Conservation (phyloP, 345 rosid species). For the Salix koriyanagi region DNA sequence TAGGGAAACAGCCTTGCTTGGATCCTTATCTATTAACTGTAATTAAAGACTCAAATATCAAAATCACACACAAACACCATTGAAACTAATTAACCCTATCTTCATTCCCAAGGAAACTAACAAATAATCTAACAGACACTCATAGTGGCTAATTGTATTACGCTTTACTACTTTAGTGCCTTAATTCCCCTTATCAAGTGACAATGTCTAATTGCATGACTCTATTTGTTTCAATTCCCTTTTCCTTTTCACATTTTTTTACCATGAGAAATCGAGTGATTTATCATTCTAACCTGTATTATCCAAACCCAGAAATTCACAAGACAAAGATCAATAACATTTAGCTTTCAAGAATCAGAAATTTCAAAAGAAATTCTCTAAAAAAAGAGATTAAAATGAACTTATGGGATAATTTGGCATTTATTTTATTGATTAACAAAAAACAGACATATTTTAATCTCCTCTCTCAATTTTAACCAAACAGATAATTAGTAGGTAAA, state of each 20-base stretch:
- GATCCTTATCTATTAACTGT: conserved; percentile 65
- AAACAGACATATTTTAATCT: too few relatives aligned
- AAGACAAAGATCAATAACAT: background rate
- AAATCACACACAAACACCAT: background rate
- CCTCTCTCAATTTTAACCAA: too few relatives aligned
- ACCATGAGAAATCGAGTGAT: too few relatives aligned
- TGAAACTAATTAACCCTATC: background rate
- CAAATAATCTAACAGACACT: background rate
- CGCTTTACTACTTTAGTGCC: background rate
- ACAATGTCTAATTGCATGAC: too few relatives aligned
- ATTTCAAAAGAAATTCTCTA: background rate
- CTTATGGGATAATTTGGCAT: too few relatives aligned
- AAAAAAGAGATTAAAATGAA: background rate
- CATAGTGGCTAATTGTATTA: background rate
- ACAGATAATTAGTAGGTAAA: too few relatives aligned
- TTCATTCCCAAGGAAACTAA: background rate
- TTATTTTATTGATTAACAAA: too few relatives aligned
- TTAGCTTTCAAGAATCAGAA: background rate
- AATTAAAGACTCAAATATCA: background rate
- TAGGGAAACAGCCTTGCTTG: conserved; percentile 52
- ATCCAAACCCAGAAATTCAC: background rate
- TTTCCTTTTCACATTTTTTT: too few relatives aligned
- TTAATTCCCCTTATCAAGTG: background rate
- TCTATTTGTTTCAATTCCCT: too few relatives aligned
- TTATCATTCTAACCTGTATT: too few relatives aligned